Percentiles rank a stretch among this genome's conserved stretches.
These are phyloP conservation scores for Sclerotinia trifoliorum DNA, from an alignment of 2,329 filamentous ascomycete genomes.

Conservation along the genomic window DNA sequence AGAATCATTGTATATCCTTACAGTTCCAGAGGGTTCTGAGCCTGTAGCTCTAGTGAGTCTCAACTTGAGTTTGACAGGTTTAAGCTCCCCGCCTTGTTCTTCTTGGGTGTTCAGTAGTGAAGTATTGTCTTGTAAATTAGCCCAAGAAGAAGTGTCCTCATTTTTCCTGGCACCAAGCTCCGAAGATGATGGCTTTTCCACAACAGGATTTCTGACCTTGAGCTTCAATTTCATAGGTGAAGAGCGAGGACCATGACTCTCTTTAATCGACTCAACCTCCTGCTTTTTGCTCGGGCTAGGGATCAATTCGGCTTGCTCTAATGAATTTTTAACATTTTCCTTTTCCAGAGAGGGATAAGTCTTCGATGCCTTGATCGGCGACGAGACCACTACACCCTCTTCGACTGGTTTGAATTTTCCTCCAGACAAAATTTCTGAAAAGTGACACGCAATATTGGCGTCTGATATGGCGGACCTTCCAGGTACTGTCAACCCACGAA, in stretches of 20 bases:
- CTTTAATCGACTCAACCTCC: neutral
- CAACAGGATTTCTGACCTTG: constrained; percentile 22
- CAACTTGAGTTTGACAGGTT: constrained; percentile 35
- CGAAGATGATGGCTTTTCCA: constrained; percentile 26
- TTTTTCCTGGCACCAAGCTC: constrained; percentile 30
- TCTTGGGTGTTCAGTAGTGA: constrained; percentile 18
- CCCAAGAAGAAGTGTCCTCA: constrained; percentile 33
- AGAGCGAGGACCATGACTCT: constrained; percentile 11
- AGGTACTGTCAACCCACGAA: constrained; percentile 20
- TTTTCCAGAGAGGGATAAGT: neutral
- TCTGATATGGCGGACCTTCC: neutral
- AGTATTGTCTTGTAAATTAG: constrained; percentile 24
- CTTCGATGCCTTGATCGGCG: neutral
- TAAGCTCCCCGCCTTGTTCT: constrained; percentile 19
- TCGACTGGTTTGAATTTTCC: neutral
- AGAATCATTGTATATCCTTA: constrained; percentile 34
- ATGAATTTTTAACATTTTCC: neutral
- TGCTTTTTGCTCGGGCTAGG: neutral
- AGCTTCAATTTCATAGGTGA: constrained; percentile 33
- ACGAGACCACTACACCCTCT: neutral
- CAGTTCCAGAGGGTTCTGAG: constrained; percentile 34
- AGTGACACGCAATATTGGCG: constrained; percentile 23
- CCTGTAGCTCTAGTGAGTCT: constrained; percentile 37
- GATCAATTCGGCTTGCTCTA: neutral
- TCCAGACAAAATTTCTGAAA: constrained; percentile 22